Conservation (phyloP, 352 stramenopile genomes). For the Hyphochytrium catenoides region DNA sequence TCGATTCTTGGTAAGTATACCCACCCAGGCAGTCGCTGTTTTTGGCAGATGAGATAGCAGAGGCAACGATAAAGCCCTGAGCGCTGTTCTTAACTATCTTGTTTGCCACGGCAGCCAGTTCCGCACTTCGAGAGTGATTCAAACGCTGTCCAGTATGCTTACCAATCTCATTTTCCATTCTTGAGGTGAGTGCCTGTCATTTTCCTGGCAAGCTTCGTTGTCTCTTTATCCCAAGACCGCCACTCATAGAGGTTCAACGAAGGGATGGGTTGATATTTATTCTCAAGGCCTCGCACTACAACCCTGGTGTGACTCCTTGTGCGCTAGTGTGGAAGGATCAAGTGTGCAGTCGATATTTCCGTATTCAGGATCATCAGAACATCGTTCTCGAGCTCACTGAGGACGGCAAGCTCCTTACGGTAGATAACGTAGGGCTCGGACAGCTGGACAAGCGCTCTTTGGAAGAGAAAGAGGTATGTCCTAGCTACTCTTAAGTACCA, state of each 20-base stretch:
- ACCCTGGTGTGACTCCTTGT: constrained; percentile 55
- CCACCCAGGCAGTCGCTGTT: background rate
- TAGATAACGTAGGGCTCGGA: constrained; percentile 37
- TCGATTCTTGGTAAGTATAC: constrained; percentile 28
- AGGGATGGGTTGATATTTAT: constrained; percentile 71
- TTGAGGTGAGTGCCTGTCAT: constrained; percentile 31
- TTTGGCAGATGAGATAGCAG: background rate
- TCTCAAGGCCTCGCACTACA: constrained; percentile 63
- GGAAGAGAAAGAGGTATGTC: constrained; percentile 34
- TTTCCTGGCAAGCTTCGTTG: too few species aligned
- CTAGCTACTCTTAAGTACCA: background rate
- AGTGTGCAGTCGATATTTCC: constrained; percentile 49
- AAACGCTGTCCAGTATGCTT: constrained; percentile 37
- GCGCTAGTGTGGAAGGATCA: constrained; percentile 69
- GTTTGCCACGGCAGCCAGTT: constrained; percentile 19
- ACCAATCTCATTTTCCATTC: constrained; percentile 48
- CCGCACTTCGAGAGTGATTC: constrained; percentile 59
- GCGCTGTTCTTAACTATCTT: constrained; percentile 1
- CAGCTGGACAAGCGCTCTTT: constrained; percentile 20
- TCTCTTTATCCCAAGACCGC: too few species aligned
- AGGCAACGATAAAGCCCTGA: background rate
- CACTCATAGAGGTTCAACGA: too few species aligned
- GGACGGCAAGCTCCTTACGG: constrained; percentile 23
- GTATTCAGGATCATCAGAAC: constrained; percentile 30
- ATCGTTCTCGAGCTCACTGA: constrained; percentile 36